Conservation (phyloP, 73 alveolate genomes). For the Blepharisma stoltei region DNA sequence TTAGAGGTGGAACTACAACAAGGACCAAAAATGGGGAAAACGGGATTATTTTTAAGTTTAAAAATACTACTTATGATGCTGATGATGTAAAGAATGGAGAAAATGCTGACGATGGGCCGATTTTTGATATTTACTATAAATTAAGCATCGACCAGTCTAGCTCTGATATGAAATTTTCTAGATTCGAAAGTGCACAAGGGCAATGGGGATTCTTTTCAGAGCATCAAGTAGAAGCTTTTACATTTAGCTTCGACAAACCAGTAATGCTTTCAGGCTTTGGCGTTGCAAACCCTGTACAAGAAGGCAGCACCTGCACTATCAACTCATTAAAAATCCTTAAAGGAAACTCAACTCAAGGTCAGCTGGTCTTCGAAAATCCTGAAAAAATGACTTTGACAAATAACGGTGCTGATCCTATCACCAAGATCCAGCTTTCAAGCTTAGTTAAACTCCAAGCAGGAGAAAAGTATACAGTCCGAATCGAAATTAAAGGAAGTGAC, state of each 20-base stretch:
- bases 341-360: conserved; percentile 13
- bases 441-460: background rate
- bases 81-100: conserved; percentile 30
- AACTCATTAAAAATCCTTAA: background rate
- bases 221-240: background rate
- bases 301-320: background rate
- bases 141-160: background rate
- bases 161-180: background rate
- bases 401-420: background rate
- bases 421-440: background rate
- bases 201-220: background rate
- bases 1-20: conserved; percentile 23
- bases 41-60: background rate
- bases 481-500: background rate
- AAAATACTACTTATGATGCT: conserved; percentile 7
- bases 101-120: conserved; percentile 22
- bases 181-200: background rate
- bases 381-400: background rate
- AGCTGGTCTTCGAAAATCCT: background rate
- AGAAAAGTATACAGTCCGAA: background rate
- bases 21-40: conserved; percentile 18
- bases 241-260: background rate
- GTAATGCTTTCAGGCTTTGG: background rate
- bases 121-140: conserved; percentile 22
- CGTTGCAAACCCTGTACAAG: background rate